Evolutionary conservation across 2,329 filamentous ascomycete genomes (phyloP).

Genomic region (Xylariaceae sp.): DNA sequence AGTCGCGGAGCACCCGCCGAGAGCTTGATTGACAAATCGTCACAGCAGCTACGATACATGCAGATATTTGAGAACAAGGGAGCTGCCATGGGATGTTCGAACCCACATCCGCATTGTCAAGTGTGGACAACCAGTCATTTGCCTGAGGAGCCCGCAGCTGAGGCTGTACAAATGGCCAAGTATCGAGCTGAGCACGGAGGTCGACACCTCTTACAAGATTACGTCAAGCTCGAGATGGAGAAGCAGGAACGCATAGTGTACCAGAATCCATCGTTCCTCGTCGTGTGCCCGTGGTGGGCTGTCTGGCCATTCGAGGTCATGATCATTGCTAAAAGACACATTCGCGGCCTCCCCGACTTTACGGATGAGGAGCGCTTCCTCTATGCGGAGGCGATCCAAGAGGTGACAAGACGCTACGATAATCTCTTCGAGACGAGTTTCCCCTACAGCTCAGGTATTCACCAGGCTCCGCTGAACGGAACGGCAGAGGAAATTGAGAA

Average conservation of each 20-base stretch:
- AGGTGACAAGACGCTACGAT: constrained; percentile 88
- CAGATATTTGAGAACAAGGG: constrained; percentile 99
- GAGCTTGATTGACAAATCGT: constrained; percentile 49
- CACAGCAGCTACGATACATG: constrained; percentile 88
- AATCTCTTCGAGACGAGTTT: constrained; percentile 97
- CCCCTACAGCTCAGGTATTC: constrained; percentile 94
- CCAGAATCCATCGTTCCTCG: constrained; percentile 80
- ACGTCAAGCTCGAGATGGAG: constrained; percentile 75
- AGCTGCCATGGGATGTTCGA: constrained; percentile 96
- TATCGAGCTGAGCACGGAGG: constrained; percentile 73
- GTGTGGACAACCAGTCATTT: constrained; percentile 91
- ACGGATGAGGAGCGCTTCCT: constrained; percentile 65
- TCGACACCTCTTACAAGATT: constrained; percentile 78
- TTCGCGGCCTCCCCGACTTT: constrained; percentile 81
- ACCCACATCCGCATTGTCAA: constrained; percentile 96
- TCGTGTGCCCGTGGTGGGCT: constrained; percentile 96
- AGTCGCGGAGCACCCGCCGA: constrained; percentile 35
- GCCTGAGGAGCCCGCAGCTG: constrained; percentile 82
- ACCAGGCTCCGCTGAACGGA: constrained; percentile 87
- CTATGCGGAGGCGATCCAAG: constrained; percentile 80
- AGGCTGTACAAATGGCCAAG: constrained; percentile 73
- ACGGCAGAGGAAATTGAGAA: constrained; percentile 79
- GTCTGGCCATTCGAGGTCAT: constrained; percentile 97
- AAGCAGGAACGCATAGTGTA: constrained; percentile 86
- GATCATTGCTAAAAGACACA: constrained; percentile 79